phyloP scores from a whole-genome alignment of 352 stramenopile genomes.

The Phytophthora uliginosa region DNA sequence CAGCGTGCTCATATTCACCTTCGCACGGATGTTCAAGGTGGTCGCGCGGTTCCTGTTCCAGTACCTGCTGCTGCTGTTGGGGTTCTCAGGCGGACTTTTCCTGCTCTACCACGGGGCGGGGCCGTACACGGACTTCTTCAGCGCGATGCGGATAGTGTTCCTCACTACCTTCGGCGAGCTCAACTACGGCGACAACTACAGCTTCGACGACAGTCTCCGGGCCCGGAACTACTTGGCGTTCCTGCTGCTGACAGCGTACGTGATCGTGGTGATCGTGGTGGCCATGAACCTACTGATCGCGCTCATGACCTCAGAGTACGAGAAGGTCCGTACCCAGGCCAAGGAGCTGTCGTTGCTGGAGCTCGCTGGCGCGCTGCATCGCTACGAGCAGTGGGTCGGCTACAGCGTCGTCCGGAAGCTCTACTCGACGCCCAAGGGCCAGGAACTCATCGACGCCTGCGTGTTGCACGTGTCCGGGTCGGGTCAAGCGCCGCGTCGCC shows the following conservation, averaged over 20 bases:
- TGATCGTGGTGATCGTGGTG: constrained; percentile 67
- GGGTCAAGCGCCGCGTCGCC: constrained; percentile 19
- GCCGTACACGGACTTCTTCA: constrained; percentile 57
- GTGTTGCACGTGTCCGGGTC: constrained; percentile 22
- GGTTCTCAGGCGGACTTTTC: constrained; percentile 58
- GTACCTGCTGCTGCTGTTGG: constrained; percentile 60
- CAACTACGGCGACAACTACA: constrained; percentile 68
- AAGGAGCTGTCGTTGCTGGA: constrained; percentile 62
- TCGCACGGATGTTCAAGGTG: constrained; percentile 68
- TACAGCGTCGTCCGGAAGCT: constrained; percentile 43
- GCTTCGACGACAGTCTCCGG: constrained; percentile 44
- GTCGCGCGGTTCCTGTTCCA: constrained; percentile 64
- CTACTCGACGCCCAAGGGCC: constrained; percentile 46
- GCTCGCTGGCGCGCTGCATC: constrained; percentile 54
- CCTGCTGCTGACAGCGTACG: constrained; percentile 56
- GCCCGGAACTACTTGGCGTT: constrained; percentile 56
- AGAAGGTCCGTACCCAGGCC: constrained; percentile 60
- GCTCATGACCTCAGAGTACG: constrained; percentile 73
- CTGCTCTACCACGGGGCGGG: constrained; percentile 55
- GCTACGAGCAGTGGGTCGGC: constrained; percentile 68
- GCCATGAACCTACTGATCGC: constrained; percentile 65
- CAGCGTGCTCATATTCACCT: constrained; percentile 75
- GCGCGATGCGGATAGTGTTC: constrained; percentile 63
- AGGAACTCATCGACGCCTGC: constrained; percentile 41
- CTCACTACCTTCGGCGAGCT: constrained; percentile 68